Percentiles rank a stretch among this genome's conserved stretches.
Conservation (phyloP, 495 filamentous ascomycete genomes). For the Xylona heveae region DNA sequence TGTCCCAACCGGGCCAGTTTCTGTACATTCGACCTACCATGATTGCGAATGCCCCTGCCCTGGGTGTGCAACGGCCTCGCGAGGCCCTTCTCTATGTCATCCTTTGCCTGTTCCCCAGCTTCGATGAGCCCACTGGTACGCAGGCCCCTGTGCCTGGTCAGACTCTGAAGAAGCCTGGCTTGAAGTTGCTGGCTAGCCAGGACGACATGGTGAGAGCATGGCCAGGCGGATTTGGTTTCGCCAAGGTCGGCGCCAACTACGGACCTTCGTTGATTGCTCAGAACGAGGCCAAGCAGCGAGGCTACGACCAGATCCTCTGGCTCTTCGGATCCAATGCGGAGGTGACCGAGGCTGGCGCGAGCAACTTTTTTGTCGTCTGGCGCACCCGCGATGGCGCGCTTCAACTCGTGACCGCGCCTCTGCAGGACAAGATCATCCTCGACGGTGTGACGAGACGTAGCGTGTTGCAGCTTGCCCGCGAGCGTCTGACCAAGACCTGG, state of each 20-base stretch:
- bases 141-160: constrained; percentile 1
- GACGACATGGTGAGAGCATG: constrained; percentile 31
- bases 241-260: constrained; percentile 16
- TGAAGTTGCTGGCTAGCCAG: constrained; percentile 56
- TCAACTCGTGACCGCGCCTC: constrained; percentile 4
- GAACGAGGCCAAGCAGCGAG: constrained; percentile 6
- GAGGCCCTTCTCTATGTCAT: constrained; percentile 76
- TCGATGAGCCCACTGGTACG: constrained; percentile 23
- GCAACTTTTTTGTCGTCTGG: constrained; percentile 6
- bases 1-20: constrained; percentile 38
- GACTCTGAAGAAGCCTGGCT: constrained; percentile 23
- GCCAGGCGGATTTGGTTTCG: constrained; percentile 13
- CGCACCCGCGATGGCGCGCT: background rate
- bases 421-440: constrained; percentile 1
- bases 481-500: background rate
- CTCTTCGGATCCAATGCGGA: constrained; percentile 8
- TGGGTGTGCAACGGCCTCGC: constrained; percentile 63
- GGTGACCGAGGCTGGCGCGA: constrained; percentile 5
- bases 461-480: constrained; percentile 3
- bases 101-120: constrained; percentile 43
- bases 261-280: constrained; percentile 10
- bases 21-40: constrained; percentile 70
- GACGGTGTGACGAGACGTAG: constrained; percentile 5
- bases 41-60: constrained; percentile 56
- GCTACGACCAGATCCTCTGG: constrained; percentile 14